Conservation (phyloP, 2,329 filamentous ascomycete genomes). For the Scorias spongiosa region DNA sequence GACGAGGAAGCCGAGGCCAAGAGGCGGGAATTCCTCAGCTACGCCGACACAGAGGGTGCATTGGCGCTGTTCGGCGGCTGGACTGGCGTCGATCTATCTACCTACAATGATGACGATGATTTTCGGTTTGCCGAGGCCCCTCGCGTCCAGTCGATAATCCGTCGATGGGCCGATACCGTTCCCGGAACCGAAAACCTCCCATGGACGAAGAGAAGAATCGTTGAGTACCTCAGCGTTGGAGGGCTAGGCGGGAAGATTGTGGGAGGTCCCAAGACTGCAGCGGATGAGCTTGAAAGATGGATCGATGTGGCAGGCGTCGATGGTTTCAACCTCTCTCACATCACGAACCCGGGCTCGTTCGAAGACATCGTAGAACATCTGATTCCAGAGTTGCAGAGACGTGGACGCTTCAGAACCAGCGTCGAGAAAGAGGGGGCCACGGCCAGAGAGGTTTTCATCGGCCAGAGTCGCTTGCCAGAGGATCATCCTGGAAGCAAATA, state of each 20-base stretch:
- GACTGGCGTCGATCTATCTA: constrained; percentile 30
- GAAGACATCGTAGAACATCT: constrained; percentile 23
- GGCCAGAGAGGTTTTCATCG: constrained; percentile 7
- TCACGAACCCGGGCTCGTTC: constrained; percentile 28
- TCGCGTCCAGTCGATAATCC: constrained; percentile 30
- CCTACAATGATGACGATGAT: constrained; percentile 29
- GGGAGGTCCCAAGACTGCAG: constrained; percentile 27
- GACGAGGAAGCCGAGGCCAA: constrained; percentile 29
- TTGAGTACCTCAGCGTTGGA: constrained; percentile 25
- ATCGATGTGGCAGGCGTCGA: constrained; percentile 28
- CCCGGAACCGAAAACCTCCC: constrained; percentile 25
- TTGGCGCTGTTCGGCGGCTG: constrained; percentile 33
- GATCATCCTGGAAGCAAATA: constrained; percentile 10
- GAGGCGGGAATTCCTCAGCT: constrained; percentile 26
- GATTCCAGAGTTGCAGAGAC: constrained; percentile 21
- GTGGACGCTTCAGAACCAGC: constrained; percentile 21
- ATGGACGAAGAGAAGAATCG: constrained; percentile 32
- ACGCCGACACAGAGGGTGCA: constrained; percentile 30
- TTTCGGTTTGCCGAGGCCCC: constrained; percentile 20
- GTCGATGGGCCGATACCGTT: constrained; percentile 28
- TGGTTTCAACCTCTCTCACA: constrained; percentile 29
- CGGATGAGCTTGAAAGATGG: constrained; percentile 32
- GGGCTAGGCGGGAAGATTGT: constrained; percentile 7
- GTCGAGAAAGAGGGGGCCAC: constrained; percentile 11
- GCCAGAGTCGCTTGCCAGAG: background rate